Evolutionary conservation across 2,329 filamentous ascomycete species (phyloP).

Genomic region (Microdochium trichocladiopsis): DNA sequence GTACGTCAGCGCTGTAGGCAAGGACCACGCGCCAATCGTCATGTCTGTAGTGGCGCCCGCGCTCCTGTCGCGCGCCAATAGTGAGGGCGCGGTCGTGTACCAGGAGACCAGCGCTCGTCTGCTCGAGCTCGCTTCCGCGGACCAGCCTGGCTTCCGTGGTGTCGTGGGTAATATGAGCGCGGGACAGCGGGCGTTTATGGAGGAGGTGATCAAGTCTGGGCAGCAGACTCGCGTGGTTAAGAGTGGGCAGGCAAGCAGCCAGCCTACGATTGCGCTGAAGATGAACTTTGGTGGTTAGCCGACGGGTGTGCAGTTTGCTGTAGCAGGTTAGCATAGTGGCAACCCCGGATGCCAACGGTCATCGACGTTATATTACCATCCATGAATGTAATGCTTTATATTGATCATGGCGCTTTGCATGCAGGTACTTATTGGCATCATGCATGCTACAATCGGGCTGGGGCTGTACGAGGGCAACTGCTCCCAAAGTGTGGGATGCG

Average conservation of each 20-base stretch:
- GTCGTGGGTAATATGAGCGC: slow-evolving; percentile 66
- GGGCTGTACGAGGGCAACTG: no score
- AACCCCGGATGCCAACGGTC: no score
- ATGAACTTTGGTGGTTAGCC: slow-evolving; percentile 70
- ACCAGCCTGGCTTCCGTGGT: slow-evolving; percentile 66
- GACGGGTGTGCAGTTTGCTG: not conserved
- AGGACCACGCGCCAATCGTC: slow-evolving; percentile 46
- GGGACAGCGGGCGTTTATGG: slow-evolving; percentile 69
- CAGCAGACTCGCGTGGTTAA: slow-evolving; percentile 16
- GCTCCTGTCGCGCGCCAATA: slow-evolving; percentile 64
- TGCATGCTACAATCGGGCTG: no score
- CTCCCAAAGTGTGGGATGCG: no score
- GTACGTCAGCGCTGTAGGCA: slow-evolving; percentile 50
- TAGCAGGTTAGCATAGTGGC: no score
- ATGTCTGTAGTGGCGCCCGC: slow-evolving; percentile 73
- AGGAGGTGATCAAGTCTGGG: slow-evolving; percentile 68
- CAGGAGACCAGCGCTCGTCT: slow-evolving; percentile 69
- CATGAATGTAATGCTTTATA: no score
- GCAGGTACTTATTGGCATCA: no score
- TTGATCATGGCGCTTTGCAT: no score
- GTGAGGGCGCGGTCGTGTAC: slow-evolving; percentile 54
- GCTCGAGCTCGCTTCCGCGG: slow-evolving; percentile 71
- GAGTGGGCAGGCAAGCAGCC: slow-evolving; percentile 25
- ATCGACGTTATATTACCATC: no score
- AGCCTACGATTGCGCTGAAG: slow-evolving; percentile 84